Percentiles rank a stretch among this genome's conserved stretches.
Conservation (phyloP, 2,329 filamentous ascomycete species). For the Beauveria varroae region DNA sequence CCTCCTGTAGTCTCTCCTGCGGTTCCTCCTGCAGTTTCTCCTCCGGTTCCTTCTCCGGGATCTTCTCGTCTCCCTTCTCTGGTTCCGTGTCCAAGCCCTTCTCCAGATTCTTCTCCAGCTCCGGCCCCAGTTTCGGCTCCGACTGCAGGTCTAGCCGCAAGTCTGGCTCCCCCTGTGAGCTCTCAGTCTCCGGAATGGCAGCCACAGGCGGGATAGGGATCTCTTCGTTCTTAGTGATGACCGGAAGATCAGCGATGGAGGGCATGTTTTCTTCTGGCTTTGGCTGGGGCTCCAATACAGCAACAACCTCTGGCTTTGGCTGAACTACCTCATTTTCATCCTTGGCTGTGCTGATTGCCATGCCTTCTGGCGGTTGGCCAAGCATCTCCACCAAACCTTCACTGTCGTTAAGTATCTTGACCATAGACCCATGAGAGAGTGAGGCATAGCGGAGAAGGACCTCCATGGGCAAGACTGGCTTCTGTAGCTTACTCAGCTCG, state of each 20-base stretch:
- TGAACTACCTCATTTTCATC: neutral
- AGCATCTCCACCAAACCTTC: constrained; percentile 38
- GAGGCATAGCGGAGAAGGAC: constrained; percentile 40
- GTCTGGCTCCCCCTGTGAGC: neutral
- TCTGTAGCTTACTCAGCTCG: constrained; percentile 40
- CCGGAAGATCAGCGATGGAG: neutral
- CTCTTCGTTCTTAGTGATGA: neutral
- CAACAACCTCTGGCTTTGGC: neutral
- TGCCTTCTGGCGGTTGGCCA: constrained; percentile 30
- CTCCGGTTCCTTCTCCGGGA: neutral
- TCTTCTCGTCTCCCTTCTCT: neutral
- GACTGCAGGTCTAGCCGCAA: neutral
- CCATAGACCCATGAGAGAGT: constrained; percentile 41
- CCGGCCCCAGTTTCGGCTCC: neutral
- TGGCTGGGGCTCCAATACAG: neutral
- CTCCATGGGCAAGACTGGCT: constrained; percentile 29
- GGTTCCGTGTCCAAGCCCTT: neutral
- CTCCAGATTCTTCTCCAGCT: neutral
- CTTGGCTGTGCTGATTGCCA: constrained; percentile 16
- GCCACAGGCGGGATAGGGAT: neutral
- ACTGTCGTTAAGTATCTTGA: constrained; percentile 37
- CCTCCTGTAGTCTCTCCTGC: neutral
- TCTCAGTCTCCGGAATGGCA: neutral
- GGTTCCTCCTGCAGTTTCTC: neutral
- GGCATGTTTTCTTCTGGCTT: neutral